These are phyloP conservation scores for Alternaria angustiovoidea DNA, from an alignment of 2,329 filamentous ascomycete genomes.

Conservation along the genomic window DNA sequence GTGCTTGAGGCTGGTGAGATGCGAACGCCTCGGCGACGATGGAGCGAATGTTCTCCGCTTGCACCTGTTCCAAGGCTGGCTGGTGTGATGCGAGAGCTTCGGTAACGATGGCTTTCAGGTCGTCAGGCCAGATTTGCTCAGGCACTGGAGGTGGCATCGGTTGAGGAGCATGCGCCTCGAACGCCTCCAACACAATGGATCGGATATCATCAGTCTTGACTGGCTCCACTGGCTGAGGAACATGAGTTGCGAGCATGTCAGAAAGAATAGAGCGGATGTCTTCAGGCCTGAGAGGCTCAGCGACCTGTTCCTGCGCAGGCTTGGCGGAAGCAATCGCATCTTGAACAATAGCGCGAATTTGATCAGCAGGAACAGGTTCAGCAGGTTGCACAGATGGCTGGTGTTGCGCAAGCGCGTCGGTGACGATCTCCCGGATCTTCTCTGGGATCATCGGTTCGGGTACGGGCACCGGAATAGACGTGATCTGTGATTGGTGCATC, in stretches of 20 bases:
- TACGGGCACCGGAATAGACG: constrained; percentile 36
- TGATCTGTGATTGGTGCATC: constrained; percentile 51
- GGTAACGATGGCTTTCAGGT: constrained; percentile 64
- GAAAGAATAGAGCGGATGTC: constrained; percentile 39
- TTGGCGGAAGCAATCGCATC: constrained; percentile 67
- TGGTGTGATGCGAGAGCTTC: constrained; percentile 65
- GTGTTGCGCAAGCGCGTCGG: constrained; percentile 69
- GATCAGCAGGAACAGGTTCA: constrained; percentile 65
- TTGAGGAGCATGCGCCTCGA: constrained; percentile 40
- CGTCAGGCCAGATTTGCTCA: constrained; percentile 44
- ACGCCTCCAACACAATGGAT: constrained; percentile 41
- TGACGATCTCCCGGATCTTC: constrained; percentile 68
- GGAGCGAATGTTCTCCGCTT: constrained; percentile 37
- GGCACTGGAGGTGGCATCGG: constrained; percentile 33
- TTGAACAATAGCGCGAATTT: constrained; percentile 70
- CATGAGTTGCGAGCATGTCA: constrained; percentile 31
- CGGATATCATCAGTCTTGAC: constrained; percentile 35
- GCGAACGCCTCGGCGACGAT: constrained; percentile 41
- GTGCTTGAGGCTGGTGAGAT: constrained; percentile 30
- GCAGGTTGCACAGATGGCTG: constrained; percentile 37
- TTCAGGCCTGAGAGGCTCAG: constrained; percentile 37
- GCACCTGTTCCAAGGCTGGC: constrained; percentile 25
- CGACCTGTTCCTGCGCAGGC: constrained; percentile 24
- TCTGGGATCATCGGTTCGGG: constrained; percentile 63
- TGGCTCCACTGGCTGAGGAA: constrained; percentile 23